Conservation (phyloP, 768 basidiomycete species). For the Suillus alpinus region DNA sequence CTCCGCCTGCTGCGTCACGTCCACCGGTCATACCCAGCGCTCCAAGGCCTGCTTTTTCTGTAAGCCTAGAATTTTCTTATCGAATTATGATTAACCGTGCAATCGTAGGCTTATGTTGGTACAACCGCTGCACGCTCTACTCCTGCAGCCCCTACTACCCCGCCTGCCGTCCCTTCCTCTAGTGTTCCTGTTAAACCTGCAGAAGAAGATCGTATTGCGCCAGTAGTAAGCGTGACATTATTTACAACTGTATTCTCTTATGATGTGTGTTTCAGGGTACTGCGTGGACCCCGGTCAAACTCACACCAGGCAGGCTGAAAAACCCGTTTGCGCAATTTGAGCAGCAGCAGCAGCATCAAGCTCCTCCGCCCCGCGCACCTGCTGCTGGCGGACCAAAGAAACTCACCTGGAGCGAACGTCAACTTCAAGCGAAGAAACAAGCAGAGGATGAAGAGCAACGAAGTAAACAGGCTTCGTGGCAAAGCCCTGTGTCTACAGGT, state of each 20-base stretch:
- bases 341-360: conserved; percentile 39
- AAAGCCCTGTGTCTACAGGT: conserved; percentile 33
- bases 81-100: conserved; percentile 5
- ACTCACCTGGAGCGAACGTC: conserved; percentile 91
- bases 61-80: conserved; percentile 22
- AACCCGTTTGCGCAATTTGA: conserved; percentile 75
- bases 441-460: conserved; percentile 71
- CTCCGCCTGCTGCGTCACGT: conserved; percentile 44
- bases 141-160: conserved; percentile 29
- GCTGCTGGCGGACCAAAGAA: conserved; percentile 53
- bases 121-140: conserved; percentile 16
- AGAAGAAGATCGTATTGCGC: conserved; percentile 80
- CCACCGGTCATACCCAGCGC: conserved; percentile 45
- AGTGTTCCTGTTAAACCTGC: conserved; percentile 60
- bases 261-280: conserved; percentile 49
- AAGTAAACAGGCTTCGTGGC: conserved; percentile 56
- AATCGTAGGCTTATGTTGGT: conserved; percentile 14
- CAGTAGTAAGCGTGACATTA: conserved; percentile 45
- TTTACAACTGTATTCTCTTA: not conserved
- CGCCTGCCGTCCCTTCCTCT: conserved; percentile 42
- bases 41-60: conserved; percentile 40
- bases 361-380: conserved; percentile 23
- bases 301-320: conserved; percentile 84
- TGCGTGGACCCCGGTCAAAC: conserved; percentile 82
- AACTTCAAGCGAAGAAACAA: conserved; percentile 87